Conservation (phyloP, 2,329 filamentous ascomycete species). For the Verticillium dahliae region DNA sequence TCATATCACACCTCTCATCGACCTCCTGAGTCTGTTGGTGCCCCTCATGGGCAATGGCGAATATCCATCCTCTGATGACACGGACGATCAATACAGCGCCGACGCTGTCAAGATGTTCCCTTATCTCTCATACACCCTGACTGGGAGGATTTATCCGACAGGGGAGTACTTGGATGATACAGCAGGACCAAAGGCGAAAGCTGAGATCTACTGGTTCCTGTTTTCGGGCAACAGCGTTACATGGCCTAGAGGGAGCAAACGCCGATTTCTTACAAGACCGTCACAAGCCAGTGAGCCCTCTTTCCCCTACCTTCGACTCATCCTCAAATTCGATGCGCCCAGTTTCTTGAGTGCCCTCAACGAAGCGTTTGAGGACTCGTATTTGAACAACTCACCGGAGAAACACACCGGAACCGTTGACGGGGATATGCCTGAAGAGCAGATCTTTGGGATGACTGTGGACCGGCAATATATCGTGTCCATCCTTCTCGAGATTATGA, state of each 20-base stretch:
- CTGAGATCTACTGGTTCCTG: constrained; percentile 85
- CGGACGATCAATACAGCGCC: constrained; percentile 54
- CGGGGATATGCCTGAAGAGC: constrained; percentile 54
- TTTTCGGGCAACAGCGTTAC: constrained; percentile 75
- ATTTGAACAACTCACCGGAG: constrained; percentile 75
- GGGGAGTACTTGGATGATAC: constrained; percentile 67
- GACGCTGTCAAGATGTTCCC: constrained; percentile 89
- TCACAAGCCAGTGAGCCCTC: constrained; percentile 56
- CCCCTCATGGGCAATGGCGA: constrained; percentile 52
- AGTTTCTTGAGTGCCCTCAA: constrained; percentile 94
- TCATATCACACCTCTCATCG: constrained; percentile 84
- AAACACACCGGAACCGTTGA: constrained; percentile 46
- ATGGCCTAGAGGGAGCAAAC: constrained; percentile 63
- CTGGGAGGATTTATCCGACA: constrained; percentile 85
- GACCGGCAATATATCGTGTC: constrained; percentile 90
- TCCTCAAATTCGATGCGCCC: constrained; percentile 82
- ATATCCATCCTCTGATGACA: constrained; percentile 37
- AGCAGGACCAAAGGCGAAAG: constrained; percentile 71
- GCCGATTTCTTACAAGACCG: constrained; percentile 55
- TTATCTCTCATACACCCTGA: constrained; percentile 87
- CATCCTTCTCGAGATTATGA: constrained; percentile 88
- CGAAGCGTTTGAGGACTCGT: constrained; percentile 93
- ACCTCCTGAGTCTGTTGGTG: constrained; percentile 66
- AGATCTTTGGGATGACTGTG: constrained; percentile 63
- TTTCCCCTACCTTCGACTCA: constrained; percentile 77